Evolutionary conservation across 169 alveolate genomes (phyloP).

Genomic region (Plasmodium cynomolgi): DNA sequence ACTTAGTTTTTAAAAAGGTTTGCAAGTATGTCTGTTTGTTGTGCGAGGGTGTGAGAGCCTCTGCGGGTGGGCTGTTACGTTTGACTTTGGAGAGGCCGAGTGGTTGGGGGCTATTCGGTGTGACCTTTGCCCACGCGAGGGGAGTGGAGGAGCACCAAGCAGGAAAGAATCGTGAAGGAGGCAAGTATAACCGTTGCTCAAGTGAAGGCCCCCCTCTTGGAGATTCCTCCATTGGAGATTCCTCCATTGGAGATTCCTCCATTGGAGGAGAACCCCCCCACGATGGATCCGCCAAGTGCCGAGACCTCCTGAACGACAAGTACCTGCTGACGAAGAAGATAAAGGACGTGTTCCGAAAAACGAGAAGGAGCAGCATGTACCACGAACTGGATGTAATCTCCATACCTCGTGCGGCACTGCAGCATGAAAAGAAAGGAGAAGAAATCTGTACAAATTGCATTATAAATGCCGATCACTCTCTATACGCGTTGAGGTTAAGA

Average conservation of each 20-base stretch:
- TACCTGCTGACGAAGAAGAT: slow-evolving; percentile 59
- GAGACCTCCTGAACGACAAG: slow-evolving; percentile 7
- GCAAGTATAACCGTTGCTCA: not conserved
- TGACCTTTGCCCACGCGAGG: not conserved
- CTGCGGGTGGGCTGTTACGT: not conserved
- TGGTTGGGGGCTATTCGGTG: not conserved
- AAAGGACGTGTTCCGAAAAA: slow-evolving; percentile 29
- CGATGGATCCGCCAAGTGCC: not conserved
- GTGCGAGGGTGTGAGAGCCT: not conserved
- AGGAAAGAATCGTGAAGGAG: not conserved
- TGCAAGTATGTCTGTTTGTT: not conserved
- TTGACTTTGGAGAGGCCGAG: not conserved
- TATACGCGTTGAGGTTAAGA: slow-evolving; percentile 33
- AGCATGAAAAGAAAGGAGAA: not conserved
- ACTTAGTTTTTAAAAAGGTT: not conserved
- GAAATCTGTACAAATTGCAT: slow-evolving; percentile 26
- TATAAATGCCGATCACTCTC: not conserved
- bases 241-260: not conserved
- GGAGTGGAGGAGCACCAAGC: not conserved
- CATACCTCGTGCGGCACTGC: not conserved
- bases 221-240: not conserved
- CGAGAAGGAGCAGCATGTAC: not conserved
- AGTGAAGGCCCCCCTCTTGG: not conserved
- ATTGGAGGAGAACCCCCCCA: not conserved
- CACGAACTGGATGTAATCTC: slow-evolving; percentile 18